Evolutionary conservation across 148 eudicot genomes (phyloP).

Genomic region (Rhododendron mucronatum): DNA sequence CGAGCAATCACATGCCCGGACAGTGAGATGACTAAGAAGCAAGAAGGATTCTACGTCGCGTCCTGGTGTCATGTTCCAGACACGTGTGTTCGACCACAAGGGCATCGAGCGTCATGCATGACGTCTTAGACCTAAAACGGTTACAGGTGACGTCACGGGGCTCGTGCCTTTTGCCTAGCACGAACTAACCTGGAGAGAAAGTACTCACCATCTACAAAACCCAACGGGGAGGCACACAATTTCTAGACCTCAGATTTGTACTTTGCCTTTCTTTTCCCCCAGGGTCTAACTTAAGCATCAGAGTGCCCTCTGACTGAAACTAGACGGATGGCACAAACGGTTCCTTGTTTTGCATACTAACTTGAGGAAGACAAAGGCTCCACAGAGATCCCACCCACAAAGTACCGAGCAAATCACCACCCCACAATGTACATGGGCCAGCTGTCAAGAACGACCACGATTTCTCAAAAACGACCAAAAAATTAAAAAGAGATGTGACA

Average conservation of each 20-base stretch:
- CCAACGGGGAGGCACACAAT: neutral
- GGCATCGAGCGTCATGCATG: neutral
- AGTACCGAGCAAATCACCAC: neutral
- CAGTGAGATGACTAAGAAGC: neutral
- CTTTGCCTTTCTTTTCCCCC: neutral
- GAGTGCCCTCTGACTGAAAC: neutral
- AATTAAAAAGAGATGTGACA: neutral
- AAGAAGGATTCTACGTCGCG: neutral
- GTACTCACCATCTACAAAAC: neutral
- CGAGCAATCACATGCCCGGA: neutral
- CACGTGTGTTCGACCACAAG: neutral
- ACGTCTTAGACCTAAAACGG: neutral
- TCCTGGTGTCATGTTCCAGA: neutral
- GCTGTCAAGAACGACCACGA: neutral
- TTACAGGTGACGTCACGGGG: neutral
- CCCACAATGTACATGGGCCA: neutral
- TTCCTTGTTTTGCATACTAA: neutral
- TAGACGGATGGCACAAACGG: neutral
- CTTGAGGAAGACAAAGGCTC: neutral
- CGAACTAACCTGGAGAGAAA: neutral
- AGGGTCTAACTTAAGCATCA: neutral
- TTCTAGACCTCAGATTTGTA: neutral
- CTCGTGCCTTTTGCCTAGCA: neutral
- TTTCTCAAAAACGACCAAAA: neutral
- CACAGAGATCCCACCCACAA: neutral